These are phyloP conservation scores for Paradendryphiella salina DNA, from an alignment of 2,329 filamentous ascomycete genomes.

Conservation along the genomic window DNA sequence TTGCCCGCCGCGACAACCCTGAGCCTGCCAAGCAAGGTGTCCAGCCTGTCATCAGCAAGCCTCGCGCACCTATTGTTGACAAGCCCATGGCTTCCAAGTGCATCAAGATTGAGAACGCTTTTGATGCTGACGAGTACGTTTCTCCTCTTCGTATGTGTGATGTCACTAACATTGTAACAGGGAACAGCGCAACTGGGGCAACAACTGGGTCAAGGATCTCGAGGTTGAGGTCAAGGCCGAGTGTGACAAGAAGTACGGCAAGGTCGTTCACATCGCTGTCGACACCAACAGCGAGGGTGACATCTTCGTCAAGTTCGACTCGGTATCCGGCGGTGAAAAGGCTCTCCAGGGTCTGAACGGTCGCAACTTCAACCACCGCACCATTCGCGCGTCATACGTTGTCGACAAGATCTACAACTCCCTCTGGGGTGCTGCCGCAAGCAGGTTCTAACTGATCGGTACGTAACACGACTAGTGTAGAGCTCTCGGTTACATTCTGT, in stretches of 20 bases:
- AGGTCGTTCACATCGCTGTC: conserved; percentile 94
- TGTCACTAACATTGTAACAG: conserved; percentile 27
- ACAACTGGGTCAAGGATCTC: conserved; percentile 82
- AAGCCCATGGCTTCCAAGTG: conserved; percentile 87
- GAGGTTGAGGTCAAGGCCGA: conserved; percentile 92
- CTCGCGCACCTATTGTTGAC: conserved; percentile 77
- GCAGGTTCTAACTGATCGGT: conserved; percentile 32
- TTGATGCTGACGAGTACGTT: conserved; percentile 83
- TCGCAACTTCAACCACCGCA: conserved; percentile 88
- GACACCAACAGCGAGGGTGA: conserved; percentile 94
- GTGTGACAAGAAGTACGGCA: conserved; percentile 93
- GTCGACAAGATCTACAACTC: conserved; percentile 99
- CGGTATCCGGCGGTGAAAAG: conserved; percentile 92
- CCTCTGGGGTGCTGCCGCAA: conserved; percentile 59
- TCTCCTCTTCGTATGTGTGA: too few relatives aligned
- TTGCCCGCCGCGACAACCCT: conserved; percentile 79
- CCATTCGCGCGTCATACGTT: conserved; percentile 92
- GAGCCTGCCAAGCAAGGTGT: conserved; percentile 57
- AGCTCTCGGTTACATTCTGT: conserved; percentile 5
- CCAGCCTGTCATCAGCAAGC: conserved; percentile 61
- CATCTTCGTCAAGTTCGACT: conserved; percentile 98
- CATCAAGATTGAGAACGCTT: conserved; percentile 94
- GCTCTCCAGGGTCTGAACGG: conserved; percentile 98
- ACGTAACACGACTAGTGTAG: conserved; percentile 15
- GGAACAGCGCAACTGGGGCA: conserved; percentile 32